Conservation (phyloP, 2,329 filamentous ascomycete genomes). For the Lachnellula suecica region DNA sequence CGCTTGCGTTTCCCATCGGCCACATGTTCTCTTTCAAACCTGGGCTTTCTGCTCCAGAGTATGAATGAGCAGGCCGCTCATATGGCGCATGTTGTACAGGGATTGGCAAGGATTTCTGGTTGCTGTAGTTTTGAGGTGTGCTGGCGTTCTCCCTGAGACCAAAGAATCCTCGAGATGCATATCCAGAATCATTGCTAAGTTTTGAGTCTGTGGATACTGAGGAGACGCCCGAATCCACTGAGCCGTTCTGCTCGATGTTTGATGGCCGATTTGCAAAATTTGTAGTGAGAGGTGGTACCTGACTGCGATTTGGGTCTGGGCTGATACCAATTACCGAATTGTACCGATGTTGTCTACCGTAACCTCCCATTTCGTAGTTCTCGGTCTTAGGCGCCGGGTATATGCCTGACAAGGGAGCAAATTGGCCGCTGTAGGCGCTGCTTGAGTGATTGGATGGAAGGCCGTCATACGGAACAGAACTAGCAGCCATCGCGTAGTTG, state of each 20-base stretch:
- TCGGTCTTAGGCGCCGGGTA: constrained; percentile 27
- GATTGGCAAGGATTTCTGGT: constrained; percentile 25
- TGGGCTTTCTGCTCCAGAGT: constrained; percentile 15
- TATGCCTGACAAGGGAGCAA: constrained; percentile 19
- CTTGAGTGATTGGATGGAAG: constrained; percentile 14
- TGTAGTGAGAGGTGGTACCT: constrained; percentile 20
- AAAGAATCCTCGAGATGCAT: constrained; percentile 27
- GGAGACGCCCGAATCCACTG: constrained; percentile 25
- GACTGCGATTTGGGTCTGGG: constrained; percentile 16
- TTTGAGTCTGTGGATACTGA: constrained; percentile 26
- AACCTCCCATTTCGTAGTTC: constrained; percentile 21
- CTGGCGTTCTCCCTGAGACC: constrained; percentile 18
- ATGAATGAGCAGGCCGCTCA: constrained; percentile 19
- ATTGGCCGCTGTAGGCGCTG: constrained; percentile 20
- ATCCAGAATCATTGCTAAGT: constrained; percentile 27
- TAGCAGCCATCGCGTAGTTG: constrained; percentile 20
- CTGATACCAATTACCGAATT: constrained; percentile 24
- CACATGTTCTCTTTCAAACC: constrained; percentile 24
- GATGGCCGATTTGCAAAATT: constrained; percentile 25
- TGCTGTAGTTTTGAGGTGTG: constrained; percentile 19
- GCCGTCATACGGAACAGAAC: constrained; percentile 21
- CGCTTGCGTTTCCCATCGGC: constrained; percentile 27
- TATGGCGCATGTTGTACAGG: constrained; percentile 21
- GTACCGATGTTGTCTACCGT: constrained; percentile 25
- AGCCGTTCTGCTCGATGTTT: constrained; percentile 22